A percentile compares a stretch with the other conserved stretches of the same genome.
Evolutionary conservation across 148 eudicot genomes (phyloP).

Genomic region (Pouteria glomerata): DNA sequence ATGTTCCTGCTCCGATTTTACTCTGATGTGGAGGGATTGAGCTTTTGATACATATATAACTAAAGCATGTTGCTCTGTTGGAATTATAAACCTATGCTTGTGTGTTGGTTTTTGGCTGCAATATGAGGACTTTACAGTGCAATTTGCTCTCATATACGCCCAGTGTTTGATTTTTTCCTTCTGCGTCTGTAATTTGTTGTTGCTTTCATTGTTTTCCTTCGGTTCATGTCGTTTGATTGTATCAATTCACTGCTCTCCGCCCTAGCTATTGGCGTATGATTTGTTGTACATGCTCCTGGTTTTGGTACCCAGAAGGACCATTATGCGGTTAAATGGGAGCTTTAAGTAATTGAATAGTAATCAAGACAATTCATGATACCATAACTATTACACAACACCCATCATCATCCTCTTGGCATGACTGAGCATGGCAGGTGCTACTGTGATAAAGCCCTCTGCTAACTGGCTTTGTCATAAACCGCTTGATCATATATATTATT

Average conservation of each 20-base stretch:
- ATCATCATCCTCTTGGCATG: not conserved
- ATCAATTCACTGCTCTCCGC: not conserved
- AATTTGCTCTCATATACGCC: not conserved
- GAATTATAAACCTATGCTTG: not conserved
- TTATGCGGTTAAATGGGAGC: not conserved
- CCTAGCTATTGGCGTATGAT: not conserved
- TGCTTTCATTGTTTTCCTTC: not conserved
- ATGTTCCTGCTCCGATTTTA: not conserved
- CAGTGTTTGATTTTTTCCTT: not conserved
- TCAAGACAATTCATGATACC: not conserved
- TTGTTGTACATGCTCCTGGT: not conserved
- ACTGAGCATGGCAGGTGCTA: not conserved
- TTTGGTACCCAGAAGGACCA: not conserved
- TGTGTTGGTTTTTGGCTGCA: not conserved
- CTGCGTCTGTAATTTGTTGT: not conserved
- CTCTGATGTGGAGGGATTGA: not conserved
- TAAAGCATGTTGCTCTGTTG: no score
- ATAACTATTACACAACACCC: not conserved
- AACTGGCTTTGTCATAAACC: no score
- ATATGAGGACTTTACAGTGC: not conserved
- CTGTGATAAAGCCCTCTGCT: no score
- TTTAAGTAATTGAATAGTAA: not conserved
- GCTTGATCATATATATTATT: no score
- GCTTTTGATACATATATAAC: not conserved
- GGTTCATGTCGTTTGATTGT: not conserved